These are phyloP conservation scores for Lomentospora prolificans DNA, from an alignment of 2,329 filamentous ascomycete species.

Conservation along the genomic window DNA sequence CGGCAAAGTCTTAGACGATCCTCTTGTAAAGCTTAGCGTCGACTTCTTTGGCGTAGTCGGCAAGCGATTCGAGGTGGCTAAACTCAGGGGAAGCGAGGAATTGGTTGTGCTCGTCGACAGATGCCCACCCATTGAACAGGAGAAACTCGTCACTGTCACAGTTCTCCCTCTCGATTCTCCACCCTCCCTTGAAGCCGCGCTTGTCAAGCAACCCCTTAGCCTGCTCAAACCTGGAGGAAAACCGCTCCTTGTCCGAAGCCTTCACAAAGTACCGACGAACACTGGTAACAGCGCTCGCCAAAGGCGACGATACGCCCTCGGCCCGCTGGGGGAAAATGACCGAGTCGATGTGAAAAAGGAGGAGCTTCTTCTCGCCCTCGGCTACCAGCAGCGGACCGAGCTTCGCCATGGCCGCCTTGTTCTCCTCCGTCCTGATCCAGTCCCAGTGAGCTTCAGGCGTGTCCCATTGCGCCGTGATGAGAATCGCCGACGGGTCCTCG, in stretches of 20 bases:
- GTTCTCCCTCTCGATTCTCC: constrained; percentile 29
- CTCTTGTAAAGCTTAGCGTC: not conserved
- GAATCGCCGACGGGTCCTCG: constrained; percentile 23
- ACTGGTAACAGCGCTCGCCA: constrained; percentile 20
- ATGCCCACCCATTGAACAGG: constrained; percentile 29
- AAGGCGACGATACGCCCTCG: constrained; percentile 17
- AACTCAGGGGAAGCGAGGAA: not conserved
- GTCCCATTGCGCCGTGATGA: constrained; percentile 36
- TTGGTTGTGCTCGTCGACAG: constrained; percentile 19
- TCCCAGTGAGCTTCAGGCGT: constrained; percentile 28
- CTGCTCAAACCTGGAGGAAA: constrained; percentile 23
- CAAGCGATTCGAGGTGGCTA: not conserved
- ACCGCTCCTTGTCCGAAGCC: constrained; percentile 19
- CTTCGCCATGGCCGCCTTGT: constrained; percentile 23
- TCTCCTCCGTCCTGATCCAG: constrained; percentile 34
- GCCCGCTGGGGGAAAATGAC: constrained; percentile 14
- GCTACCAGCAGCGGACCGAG: constrained; percentile 24
- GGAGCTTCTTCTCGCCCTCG: constrained; percentile 19
- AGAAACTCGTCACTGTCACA: constrained; percentile 22
- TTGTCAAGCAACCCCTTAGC: constrained; percentile 22
- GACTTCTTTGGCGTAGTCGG: not conserved
- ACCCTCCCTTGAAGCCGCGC: constrained; percentile 26
- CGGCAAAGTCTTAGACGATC: not conserved
- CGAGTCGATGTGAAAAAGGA: constrained; percentile 31
- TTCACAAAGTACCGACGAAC: constrained; percentile 25